Conservation (phyloP, 2,329 filamentous ascomycete genomes). For the Colletotrichum falcatum region DNA sequence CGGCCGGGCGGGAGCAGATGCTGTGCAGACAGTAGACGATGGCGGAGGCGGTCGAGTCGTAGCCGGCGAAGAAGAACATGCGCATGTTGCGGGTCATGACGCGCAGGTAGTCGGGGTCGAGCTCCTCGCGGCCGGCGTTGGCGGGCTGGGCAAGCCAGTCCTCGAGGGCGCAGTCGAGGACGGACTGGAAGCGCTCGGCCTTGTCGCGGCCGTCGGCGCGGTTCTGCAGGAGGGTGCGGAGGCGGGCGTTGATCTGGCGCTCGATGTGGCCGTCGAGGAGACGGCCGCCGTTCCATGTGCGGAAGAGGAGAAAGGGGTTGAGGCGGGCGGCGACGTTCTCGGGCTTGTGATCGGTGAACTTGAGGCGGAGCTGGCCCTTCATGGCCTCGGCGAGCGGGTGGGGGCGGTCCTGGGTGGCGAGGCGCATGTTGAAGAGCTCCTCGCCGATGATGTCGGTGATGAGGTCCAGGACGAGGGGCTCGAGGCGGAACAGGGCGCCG, state of each 20-base stretch:
- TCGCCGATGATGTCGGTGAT: constrained; percentile 51
- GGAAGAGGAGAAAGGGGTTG: constrained; percentile 47
- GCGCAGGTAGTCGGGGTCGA: constrained; percentile 47
- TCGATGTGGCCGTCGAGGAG: constrained; percentile 46
- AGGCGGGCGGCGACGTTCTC: constrained; percentile 42
- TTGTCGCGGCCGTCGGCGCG: constrained; percentile 40
- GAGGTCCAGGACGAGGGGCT: constrained; percentile 46
- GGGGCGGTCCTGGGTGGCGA: constrained; percentile 48
- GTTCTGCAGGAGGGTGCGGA: constrained; percentile 43
- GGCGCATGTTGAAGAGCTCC: constrained; percentile 48
- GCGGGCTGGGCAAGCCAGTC: constrained; percentile 47
- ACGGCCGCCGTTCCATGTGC: constrained; percentile 50
- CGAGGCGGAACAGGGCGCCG: constrained; percentile 43
- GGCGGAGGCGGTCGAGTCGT: constrained; percentile 53
- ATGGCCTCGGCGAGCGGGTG: constrained; percentile 49
- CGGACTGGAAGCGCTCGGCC: constrained; percentile 40
- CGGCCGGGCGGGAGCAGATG: constrained; percentile 48
- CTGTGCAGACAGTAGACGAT: constrained; percentile 48
- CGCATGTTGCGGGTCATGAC: constrained; percentile 48
- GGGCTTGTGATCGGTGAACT: constrained; percentile 40
- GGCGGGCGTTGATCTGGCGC: constrained; percentile 45
- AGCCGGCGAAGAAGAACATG: constrained; percentile 54
- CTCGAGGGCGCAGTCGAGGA: constrained; percentile 50
- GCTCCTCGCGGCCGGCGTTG: constrained; percentile 32
- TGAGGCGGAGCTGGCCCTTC: constrained; percentile 41